Evolutionary conservation across 495 filamentous ascomycete genomes (phyloP), one percentile per base, ranked within the genome.

Genomic region (Neurospora sp.): DNA sequence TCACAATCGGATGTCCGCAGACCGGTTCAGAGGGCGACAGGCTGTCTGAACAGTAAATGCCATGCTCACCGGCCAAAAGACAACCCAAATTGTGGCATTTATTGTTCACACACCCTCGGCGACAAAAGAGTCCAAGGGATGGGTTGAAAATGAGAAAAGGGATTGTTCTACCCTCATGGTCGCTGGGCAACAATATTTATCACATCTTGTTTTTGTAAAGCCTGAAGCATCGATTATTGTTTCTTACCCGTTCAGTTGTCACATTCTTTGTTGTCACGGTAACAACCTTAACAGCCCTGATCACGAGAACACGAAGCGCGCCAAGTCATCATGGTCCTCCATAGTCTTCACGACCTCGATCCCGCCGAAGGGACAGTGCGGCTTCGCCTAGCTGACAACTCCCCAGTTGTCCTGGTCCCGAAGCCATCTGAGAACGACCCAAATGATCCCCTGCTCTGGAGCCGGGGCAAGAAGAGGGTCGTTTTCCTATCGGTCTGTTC

Each of bases 391-490:
- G 65, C 45, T 31, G 69, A 74, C 31, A 35, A 39, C n/a, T 71
- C 78, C n/a, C 72, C 79, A 8, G 71, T 81, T 22, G 69, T 81
- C 12, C 74, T 82, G 39, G 76, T 80, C 39, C 81, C 81, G 35
- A 73, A 74, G 31, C 79, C 80, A 2, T 82, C 79, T 3, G 70
- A 74, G 8, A 77, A 47, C 16, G 77, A 83, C 71, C 78, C 78
- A 31, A 83, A 83, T 69, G 80, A 83, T 72, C 79, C 80, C 2
- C 76, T 83, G 4, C 74, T 75, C 12, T 82, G 81, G 80, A 77
- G 78, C 14, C n/a, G 5, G 1, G 70, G 71, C 53, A 82, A 80
- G 73, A 83, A 82, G 69, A 74, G 79, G 44, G 73, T 77, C 65
- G 77, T 78, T 69, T 81, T 80, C 72, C 69, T 76, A 18, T 77